A percentile compares a stretch with the other conserved stretches of the same genome.
These are phyloP conservation scores for Umbelopsis sp. DNA, from an alignment of 192 early-diverging fungal species.

Conservation along the genomic window DNA sequence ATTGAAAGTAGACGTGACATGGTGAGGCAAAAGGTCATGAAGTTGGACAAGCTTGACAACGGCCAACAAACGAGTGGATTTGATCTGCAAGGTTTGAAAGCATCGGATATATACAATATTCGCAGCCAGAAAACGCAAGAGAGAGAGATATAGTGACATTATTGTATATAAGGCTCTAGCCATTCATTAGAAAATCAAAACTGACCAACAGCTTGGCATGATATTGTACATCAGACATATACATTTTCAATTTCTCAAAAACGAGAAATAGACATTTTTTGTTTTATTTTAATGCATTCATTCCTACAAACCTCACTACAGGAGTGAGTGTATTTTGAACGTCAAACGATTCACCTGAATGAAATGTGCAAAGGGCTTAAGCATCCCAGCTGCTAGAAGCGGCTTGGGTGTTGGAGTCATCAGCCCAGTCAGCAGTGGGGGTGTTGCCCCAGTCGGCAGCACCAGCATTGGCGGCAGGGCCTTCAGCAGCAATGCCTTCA, in stretches of 20 bases:
- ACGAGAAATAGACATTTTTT: neutral
- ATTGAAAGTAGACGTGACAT: conserved; percentile 46
- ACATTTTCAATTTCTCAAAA: too few relatives aligned
- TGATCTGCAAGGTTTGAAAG: conserved; percentile 45
- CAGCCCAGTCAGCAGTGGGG: conserved; percentile 39
- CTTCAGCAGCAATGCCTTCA: conserved; percentile 53
- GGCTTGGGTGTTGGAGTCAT: conserved; percentile 34
- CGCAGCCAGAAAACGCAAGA: conserved; percentile 14
- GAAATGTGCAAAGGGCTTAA: conserved; percentile 17
- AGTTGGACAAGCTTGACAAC: conserved; percentile 55
- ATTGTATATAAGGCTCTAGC: neutral
- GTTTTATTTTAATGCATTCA: neutral
- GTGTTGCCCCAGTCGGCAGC: conserved; percentile 47
- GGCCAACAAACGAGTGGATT: conserved; percentile 46
- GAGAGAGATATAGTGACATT: conserved; percentile 16
- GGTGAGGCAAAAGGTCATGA: conserved; percentile 46
- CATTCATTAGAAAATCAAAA: too few relatives aligned
- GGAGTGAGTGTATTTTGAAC: neutral
- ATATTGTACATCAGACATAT: too few relatives aligned
- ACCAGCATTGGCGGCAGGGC: conserved; percentile 46
- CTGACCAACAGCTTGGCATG: too few relatives aligned
- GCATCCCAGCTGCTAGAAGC: conserved; percentile 36
- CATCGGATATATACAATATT: conserved; percentile 35
- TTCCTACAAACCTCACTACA: neutral
- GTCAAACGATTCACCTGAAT: neutral